phyloP scores from a whole-genome alignment of 2,329 filamentous ascomycete genomes.

The Colletotrichum sp. region DNA sequence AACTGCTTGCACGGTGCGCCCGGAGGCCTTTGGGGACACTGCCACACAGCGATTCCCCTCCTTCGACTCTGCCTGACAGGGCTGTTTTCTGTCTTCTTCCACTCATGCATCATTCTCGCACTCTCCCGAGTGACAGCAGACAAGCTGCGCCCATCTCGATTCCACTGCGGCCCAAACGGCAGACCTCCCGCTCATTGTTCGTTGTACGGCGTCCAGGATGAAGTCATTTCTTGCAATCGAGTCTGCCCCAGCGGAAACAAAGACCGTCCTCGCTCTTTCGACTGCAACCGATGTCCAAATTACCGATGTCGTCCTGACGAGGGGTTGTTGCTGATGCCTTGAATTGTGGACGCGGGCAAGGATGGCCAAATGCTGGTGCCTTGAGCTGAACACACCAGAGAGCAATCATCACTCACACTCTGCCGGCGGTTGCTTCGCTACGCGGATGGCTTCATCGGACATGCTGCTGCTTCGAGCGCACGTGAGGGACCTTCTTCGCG shows the following conservation, averaged over 20 bases:
- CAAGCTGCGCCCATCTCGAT: neutral
- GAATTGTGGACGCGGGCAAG: neutral
- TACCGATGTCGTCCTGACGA: neutral
- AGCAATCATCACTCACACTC: neutral
- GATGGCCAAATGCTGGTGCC: neutral
- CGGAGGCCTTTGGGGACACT: neutral
- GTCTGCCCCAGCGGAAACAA: neutral
- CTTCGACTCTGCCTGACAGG: conserved; percentile 13
- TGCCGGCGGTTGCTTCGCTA: neutral
- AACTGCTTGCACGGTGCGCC: neutral
- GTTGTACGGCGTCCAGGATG: neutral
- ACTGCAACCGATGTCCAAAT: neutral
- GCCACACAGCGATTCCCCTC: neutral
- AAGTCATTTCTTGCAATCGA: neutral
- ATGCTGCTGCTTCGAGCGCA: neutral
- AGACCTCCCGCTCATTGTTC: neutral
- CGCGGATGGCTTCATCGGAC: neutral
- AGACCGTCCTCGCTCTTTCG: neutral
- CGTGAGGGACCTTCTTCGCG: neutral
- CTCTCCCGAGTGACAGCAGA: neutral
- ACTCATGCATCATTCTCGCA: neutral
- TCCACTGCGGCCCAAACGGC: neutral
- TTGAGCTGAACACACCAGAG: conserved; percentile 7
- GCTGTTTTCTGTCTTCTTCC: neutral
- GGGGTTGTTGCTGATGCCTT: neutral